Evolutionary conservation across 495 filamentous ascomycete genomes (phyloP).

Genomic region (Xylaria sp.): DNA sequence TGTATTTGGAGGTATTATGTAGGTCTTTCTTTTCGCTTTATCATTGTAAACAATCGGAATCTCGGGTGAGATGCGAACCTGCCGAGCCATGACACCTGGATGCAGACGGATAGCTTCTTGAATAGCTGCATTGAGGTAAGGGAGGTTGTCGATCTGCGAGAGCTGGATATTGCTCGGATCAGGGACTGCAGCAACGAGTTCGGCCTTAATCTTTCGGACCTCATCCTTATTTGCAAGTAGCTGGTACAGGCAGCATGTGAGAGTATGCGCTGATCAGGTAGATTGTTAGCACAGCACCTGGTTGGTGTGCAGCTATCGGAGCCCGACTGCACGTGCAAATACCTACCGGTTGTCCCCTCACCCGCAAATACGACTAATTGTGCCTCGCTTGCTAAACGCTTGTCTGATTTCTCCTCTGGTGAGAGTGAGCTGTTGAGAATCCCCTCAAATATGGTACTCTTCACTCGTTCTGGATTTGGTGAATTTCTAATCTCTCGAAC

Average conservation of each 20-base stretch:
- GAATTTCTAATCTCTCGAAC: background rate
- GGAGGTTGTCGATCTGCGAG: background rate
- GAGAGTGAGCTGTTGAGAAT: background rate
- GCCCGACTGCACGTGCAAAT: too few relatives aligned
- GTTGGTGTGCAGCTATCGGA: too few relatives aligned
- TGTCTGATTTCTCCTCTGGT: background rate
- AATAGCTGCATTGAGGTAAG: background rate
- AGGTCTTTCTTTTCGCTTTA: background rate
- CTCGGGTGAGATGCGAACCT: background rate
- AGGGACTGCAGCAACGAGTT: background rate
- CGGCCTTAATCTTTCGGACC: background rate
- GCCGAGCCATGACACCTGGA: background rate
- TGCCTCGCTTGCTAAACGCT: background rate
- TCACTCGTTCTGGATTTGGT: background rate
- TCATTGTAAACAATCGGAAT: background rate
- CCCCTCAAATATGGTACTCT: slow-evolving; percentile 1
- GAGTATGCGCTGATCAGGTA: background rate
- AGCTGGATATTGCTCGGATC: background rate
- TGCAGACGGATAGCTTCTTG: background rate
- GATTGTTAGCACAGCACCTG: background rate
- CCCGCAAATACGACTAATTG: background rate
- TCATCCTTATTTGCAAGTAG: background rate
- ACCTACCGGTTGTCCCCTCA: background rate
- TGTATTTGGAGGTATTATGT: background rate
- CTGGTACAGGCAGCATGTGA: background rate